Base-by-base conservation (phyloP, 371 early-diverging fungal genomes). In the Capillidium heterosporum region DNA sequence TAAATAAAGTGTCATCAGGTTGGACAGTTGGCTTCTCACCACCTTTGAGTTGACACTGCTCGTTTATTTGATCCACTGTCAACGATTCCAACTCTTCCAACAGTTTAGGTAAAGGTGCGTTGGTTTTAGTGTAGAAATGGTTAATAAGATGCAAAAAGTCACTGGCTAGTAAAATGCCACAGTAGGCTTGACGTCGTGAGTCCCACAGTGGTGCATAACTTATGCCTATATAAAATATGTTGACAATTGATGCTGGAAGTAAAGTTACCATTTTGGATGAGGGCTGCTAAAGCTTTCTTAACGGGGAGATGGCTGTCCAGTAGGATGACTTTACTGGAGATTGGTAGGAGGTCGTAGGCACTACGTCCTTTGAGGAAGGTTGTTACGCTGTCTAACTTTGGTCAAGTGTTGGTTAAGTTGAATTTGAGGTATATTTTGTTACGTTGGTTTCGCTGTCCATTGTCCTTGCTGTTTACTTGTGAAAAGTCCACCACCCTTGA, bases 191-290 rank as follows among this genome's bases (percentile, higher is more conserved):
- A 1, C 69, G 69, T 11, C 70, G 66, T 5, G 89, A 84, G 59
- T 89, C 84, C 86, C 89, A 95, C 41, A 95, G 66, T 40, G 94
- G 92, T 13, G 95, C 95, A 13, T 89, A 87, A 31, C 89, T 89
- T 57, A 93, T 82, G n/a, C 88, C 93, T 87, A 67, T 41, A 35
- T 23, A 19, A 29, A 5, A 32, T 32, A 52, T 27, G 28, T 29
- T 24, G 24, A 40, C 8, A 32, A 58, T 8, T 35, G 11, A 57
- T 17, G 13, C 24, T 2, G 28, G 27, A 7, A 13, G 7, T 35
- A 35, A 35, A 42, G 50, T 59, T 74, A 87, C 91, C 89, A 65
- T 96, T 90, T 63, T 91, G 94, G 28, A 93, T 77, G 48, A 96
- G 72, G 11, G 88, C 87, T 8, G 88, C 81, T 40, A 95, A 71